Conservation (phyloP, 192 early-diverging fungal genomes). For the Backusella morwellensis region DNA sequence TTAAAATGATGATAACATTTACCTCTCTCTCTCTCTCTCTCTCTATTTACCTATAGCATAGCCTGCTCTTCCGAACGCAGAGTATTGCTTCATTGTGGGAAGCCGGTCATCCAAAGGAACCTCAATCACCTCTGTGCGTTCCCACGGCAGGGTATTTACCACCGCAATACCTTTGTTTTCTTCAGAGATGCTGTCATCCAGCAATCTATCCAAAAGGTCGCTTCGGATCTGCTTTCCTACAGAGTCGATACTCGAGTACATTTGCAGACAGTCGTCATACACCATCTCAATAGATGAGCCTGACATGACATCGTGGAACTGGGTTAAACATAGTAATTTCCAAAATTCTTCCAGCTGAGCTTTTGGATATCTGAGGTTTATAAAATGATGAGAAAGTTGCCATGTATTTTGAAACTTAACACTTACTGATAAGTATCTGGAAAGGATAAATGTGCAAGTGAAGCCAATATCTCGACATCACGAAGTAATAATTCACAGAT, state of each 20-base stretch:
- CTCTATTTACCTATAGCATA: constrained; percentile 40
- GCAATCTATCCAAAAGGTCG: constrained; percentile 40
- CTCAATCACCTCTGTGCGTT: constrained; percentile 67
- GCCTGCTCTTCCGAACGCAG: constrained; percentile 38
- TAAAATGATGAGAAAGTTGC: no score
- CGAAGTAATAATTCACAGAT: constrained; percentile 80
- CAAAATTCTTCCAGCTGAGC: constrained; percentile 77
- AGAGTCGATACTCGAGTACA: constrained; percentile 41
- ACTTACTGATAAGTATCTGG: constrained; percentile 2
- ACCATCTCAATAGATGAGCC: constrained; percentile 90
- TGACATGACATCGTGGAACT: constrained; percentile 98
- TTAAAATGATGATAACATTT: background rate
- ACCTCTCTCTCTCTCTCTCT: background rate
- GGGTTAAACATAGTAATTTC: constrained; percentile 89
- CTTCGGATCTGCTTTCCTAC: constrained; percentile 35
- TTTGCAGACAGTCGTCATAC: constrained; percentile 71
- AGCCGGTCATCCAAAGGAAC: constrained; percentile 46
- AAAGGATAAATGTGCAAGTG: constrained; percentile 38
- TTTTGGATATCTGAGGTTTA: constrained; percentile 62
- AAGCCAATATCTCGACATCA: constrained; percentile 77
- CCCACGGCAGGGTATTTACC: constrained; percentile 70
- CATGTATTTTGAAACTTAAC: background rate
- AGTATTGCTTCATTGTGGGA: constrained; percentile 43
- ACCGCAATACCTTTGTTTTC: constrained; percentile 38
- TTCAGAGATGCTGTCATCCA: constrained; percentile 24